A percentile compares a stretch with the other conserved stretches of the same genome.
These are phyloP conservation scores for Euclidium syriacum DNA, from an alignment of 345 rosid species.

Conservation along the genomic window DNA sequence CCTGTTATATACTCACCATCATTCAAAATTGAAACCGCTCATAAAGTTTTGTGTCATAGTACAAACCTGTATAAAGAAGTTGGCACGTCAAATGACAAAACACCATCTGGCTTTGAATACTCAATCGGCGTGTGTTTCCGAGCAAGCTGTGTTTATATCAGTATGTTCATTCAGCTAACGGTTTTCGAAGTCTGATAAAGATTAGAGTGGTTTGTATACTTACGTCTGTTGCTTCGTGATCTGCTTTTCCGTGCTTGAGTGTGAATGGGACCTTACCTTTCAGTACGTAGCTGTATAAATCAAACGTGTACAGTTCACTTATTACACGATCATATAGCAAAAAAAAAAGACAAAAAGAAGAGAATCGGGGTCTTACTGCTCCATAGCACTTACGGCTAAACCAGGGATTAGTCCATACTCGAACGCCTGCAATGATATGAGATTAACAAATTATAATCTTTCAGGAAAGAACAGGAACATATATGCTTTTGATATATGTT, in stretches of 20 bases:
- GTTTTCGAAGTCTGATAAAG: not conserved
- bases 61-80: constrained; percentile 88
- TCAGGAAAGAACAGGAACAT: constrained; percentile 8
- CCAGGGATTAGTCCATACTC: constrained; percentile 90
- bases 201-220: constrained; percentile 19
- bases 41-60: not conserved
- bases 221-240: constrained; percentile 84
- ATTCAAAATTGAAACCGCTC: not conserved
- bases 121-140: constrained; percentile 51
- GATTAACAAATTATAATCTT: constrained; percentile 9
- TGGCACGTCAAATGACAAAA: constrained; percentile 78
- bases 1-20: constrained; percentile 46
- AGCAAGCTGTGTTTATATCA: constrained; percentile 42
- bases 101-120: constrained; percentile 86
- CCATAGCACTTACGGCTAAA: constrained; percentile 67
- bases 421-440: constrained; percentile 54
- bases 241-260: constrained; percentile 85
- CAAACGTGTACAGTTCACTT: constrained; percentile 4
- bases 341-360: constrained; percentile 7
- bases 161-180: not conserved
- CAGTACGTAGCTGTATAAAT: constrained; percentile 61
- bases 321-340: no score
- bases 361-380: constrained; percentile 54
- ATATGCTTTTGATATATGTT: not conserved
- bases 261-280: constrained; percentile 76